Base-by-base conservation (phyloP, 176 grass and related monocot genomes). In the Guadua angustifolia region DNA sequence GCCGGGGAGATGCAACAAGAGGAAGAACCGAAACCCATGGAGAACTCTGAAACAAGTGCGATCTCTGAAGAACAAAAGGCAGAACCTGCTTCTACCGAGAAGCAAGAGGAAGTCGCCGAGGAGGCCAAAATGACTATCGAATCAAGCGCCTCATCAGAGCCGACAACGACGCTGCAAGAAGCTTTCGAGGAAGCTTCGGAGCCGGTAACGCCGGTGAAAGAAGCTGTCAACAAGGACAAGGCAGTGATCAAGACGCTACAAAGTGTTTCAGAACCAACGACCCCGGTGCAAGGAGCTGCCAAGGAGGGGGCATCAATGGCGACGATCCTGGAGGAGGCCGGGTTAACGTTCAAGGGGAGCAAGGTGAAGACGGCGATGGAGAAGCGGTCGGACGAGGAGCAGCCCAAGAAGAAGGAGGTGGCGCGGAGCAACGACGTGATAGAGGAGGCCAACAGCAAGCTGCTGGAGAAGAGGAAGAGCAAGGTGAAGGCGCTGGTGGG, bases 391-490 rank as follows among this genome's bases (percentile, higher is more conserved):
- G 79, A 86, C 0, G 88, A 83, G 59, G 84, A 74, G 59, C 84
- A 87, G 84, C 88, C 92, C 6, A 91, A 80, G 83, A 92, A 86
- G 88, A 94, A 88, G 83, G 89, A 92, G 42, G 92, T 88, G 75
- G 84, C 80, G 44, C 61, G 82, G 69, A 94, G 92, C 89, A 94
- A 94, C 69, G 92, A 94, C 74, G 84, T 94, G 81, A 87, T 92
- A 29, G 89, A 94, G 79, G 84, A 94, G 81, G 73, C 92, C 69
- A 94, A 87, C 86, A 89, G 80, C 62, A 88, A 87, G 84, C 89
- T 94, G 57, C 77, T 94, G 84, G 81, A 92, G 92, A 92, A 92
- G 89, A 89, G 67, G 76, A 94, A 84, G 79, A 87, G 84, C 88
- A 94, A 92, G 84, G 92, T 94, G 64, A 44, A 56, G 57, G 92